Evolutionary conservation across 331 rosid genomes (phyloP), one percentile per base, ranked within the genome.

Genomic region (Telfairia occidentalis): DNA sequence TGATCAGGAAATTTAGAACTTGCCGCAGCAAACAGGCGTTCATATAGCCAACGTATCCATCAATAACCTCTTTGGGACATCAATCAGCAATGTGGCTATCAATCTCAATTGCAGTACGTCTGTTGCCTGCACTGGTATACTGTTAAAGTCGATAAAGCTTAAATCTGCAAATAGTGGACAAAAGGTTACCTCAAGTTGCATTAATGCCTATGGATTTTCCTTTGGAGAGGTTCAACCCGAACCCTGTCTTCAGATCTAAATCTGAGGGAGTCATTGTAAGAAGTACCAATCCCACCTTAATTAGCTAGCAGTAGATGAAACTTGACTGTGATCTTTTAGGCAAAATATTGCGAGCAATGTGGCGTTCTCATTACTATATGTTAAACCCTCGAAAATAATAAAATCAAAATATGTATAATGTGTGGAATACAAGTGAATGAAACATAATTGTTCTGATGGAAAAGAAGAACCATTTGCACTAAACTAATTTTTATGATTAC

Each of bases 131-230:
- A 83, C 83, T 10, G 72, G 77, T 23, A 54, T 83, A 76, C 18
- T 67, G 61, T 16, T 80, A 50, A 78, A 28, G 43, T 65, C 81
- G 0, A 73, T 83, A 28, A 5, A 43, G 73, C 70, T 83, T 18
- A 42, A 9, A 48, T 55, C 76, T 9, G 81, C 61, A 26, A 58
- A 59, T 18, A 15, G 19, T 10, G 83, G 54, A 61, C 50, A 37
- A 6, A 74, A 52, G n/a, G 76, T 77, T 48, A 80, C 82, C 73
- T 85, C 83, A 19, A 73, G 30, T 26, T 78, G 89, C 53, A 79
- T 28, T 45, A 83, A 77, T 77, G 84, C 84, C 77, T 65, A 59
- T 2, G 85, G 89, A 5, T 3, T 23, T 71, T 50, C 73, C 81
- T 52, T 69, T 11, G 84, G 85, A 67, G 19, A 40, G 71, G 67